A percentile compares a stretch with the other conserved stretches of the same genome.
Evolutionary conservation across 2,329 filamentous ascomycete species (phyloP).

Genomic region (Ramularia endophylla): DNA sequence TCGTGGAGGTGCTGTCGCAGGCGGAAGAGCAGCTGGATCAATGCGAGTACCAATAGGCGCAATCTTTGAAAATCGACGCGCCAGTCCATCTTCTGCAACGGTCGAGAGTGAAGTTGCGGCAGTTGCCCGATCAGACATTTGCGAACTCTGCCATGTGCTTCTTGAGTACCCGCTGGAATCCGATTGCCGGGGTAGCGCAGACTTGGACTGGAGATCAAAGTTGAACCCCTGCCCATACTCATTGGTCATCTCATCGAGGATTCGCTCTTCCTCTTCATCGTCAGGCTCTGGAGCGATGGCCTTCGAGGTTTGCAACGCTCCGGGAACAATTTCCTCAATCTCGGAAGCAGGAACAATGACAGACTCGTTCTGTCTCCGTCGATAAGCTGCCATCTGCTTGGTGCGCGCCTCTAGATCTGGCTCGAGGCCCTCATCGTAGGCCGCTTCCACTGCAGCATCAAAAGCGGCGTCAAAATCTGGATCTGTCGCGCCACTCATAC

Average conservation of each 20-base stretch:
- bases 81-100: conserved; percentile 57
- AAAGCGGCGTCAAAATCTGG: conserved; percentile 90
- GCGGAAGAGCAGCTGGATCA: conserved; percentile 26
- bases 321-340: conserved; percentile 20
- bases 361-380: conserved; percentile 18
- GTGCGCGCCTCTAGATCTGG: conserved; percentile 52
- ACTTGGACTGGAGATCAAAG: conserved; percentile 63
- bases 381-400: conserved; percentile 21
- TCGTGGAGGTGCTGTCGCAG: conserved; percentile 25
- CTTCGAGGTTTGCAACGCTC: conserved; percentile 8
- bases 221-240: conserved; percentile 75
- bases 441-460: conserved; percentile 91
- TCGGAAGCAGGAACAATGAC: conserved; percentile 19
- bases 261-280: conserved; percentile 45
- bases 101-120: conserved; percentile 64
- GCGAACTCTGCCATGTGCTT: conserved; percentile 73
- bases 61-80: conserved; percentile 32
- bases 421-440: conserved; percentile 88
- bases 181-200: conserved; percentile 67
- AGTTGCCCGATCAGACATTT: conserved; percentile 53
- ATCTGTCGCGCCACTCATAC: conserved; percentile 66
- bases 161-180: conserved; percentile 75
- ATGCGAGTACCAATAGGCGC: conserved; percentile 5
- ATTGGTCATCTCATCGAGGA: conserved; percentile 78
- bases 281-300: conserved; percentile 16